phyloP scores from a whole-genome alignment of 1,139 yeast species.

The Suhomyces guaymorum region DNA sequence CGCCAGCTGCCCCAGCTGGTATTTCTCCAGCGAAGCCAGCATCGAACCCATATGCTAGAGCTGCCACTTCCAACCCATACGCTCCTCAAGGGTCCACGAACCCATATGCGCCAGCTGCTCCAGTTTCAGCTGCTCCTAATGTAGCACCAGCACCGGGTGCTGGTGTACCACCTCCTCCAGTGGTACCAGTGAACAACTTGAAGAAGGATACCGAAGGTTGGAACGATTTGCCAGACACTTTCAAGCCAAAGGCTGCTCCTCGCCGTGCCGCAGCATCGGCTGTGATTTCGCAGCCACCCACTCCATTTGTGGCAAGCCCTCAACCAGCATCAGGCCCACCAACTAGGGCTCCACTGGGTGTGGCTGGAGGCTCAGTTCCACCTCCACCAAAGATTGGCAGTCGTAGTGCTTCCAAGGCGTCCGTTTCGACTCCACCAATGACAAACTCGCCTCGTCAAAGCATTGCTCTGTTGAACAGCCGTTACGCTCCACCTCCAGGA shows the following conservation, averaged over 20 bases:
- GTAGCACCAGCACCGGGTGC: conserved; percentile 27
- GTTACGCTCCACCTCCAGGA: conserved; percentile 45
- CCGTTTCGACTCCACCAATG: conserved; percentile 18
- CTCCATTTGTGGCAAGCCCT: conserved; percentile 18
- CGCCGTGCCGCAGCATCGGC: conserved; percentile 56
- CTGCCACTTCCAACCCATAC: conserved; percentile 27
- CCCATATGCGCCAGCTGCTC: conserved; percentile 9
- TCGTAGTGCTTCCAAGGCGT: conserved; percentile 29
- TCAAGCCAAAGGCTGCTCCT: conserved; percentile 50
- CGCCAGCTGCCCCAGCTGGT: conserved; percentile 8
- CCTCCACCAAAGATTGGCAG: conserved; percentile 42
- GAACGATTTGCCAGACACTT: conserved; percentile 86
- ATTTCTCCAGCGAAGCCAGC: conserved; percentile 17
- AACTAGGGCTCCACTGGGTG: conserved; percentile 16
- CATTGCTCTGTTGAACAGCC: conserved; percentile 25
- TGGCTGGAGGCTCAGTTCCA: conserved; percentile 23
- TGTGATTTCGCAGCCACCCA: conserved; percentile 17
- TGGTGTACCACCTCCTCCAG: conserved; percentile 26
- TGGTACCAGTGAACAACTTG: conserved; percentile 41
- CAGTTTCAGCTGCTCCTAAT: conserved; percentile 15
- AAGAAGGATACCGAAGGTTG: conserved; percentile 78
- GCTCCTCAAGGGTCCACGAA: conserved; percentile 23
- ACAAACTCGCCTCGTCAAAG: conserved; percentile 19
- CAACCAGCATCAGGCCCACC: conserved; percentile 20
- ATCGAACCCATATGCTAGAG: conserved; percentile 27